These are phyloP conservation scores for Vitis labrusca DNA, from an alignment of 164 flowering plant genomes.

Conservation along the genomic window DNA sequence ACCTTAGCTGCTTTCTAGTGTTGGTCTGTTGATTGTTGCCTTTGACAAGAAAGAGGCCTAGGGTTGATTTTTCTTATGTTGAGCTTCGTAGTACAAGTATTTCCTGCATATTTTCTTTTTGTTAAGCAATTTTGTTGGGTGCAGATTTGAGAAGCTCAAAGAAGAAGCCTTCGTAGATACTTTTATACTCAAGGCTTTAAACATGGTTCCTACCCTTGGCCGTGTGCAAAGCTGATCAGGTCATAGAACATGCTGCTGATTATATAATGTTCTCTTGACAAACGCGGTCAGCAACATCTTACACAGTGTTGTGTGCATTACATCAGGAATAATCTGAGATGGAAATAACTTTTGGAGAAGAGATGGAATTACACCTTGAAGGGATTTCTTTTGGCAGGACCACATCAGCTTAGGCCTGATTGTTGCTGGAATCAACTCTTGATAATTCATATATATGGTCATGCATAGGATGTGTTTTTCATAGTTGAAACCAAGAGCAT, in stretches of 20 bases:
- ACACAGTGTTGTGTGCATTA: neutral
- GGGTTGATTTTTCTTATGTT: neutral
- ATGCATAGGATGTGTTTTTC: too few species aligned
- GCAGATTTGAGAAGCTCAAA: conserved; percentile 79
- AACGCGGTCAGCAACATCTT: neutral
- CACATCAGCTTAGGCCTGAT: too few species aligned
- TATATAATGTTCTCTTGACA: neutral
- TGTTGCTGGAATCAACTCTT: too few species aligned
- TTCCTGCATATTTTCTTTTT: neutral
- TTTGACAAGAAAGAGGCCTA: too few species aligned
- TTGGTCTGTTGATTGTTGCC: too few species aligned
- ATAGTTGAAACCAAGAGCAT: too few species aligned
- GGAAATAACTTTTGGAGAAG: neutral
- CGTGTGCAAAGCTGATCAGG: conserved; percentile 3
- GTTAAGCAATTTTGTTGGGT: neutral
- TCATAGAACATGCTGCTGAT: neutral
- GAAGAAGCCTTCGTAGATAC: conserved; percentile 69
- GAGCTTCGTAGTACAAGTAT: neutral
- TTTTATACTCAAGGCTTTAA: conserved; percentile 48
- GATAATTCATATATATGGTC: too few species aligned
- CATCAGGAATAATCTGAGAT: too few species aligned
- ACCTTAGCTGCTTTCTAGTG: too few species aligned
- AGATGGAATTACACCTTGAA: neutral
- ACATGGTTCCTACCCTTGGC: conserved; percentile 42
- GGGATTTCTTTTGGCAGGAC: neutral